Evolutionary conservation across 139 green algal genomes (phyloP).

Genomic region (Pycnococcus provasolii): DNA sequence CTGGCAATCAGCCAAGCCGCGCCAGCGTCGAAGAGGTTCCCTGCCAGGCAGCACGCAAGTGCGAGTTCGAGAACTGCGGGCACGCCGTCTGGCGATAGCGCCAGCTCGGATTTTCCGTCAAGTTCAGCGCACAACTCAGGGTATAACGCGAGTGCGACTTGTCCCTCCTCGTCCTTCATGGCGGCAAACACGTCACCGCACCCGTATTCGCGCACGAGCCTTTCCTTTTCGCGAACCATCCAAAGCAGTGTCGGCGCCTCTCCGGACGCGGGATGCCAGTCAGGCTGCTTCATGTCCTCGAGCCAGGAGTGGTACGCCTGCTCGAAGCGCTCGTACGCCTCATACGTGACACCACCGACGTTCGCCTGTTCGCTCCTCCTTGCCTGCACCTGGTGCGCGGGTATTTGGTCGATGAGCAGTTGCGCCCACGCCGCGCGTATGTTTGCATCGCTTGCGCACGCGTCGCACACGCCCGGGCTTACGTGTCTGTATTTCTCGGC

Average conservation of each 20-base stretch:
- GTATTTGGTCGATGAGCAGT: neutral
- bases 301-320: neutral
- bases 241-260: constrained; percentile 13
- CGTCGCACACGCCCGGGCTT: constrained; percentile 23
- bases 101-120: too few relatives aligned
- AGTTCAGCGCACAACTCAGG: neutral
- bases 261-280: neutral
- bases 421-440: constrained; percentile 4
- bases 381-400: neutral
- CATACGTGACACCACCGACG: constrained; percentile 1
- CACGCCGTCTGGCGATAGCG: too few relatives aligned
- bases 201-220: constrained; percentile 1
- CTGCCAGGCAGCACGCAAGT: constrained; percentile 5
- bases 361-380: neutral
- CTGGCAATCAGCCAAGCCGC: neutral
- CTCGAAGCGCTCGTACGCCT: constrained; percentile 4
- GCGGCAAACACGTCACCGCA: constrained; percentile 17
- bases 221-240: constrained; percentile 25
- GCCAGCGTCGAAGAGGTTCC: constrained; percentile 27
- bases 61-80: too few relatives aligned
- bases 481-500: constrained; percentile 15
- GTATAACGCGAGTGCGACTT: neutral
- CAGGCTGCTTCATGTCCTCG: neutral
- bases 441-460: constrained; percentile 1
- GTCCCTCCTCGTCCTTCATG: constrained; percentile 1